Evolutionary conservation across 495 filamentous ascomycete species (phyloP), one percentile per base, ranked within the genome.

Genomic region (Elasticomyces elasticus): DNA sequence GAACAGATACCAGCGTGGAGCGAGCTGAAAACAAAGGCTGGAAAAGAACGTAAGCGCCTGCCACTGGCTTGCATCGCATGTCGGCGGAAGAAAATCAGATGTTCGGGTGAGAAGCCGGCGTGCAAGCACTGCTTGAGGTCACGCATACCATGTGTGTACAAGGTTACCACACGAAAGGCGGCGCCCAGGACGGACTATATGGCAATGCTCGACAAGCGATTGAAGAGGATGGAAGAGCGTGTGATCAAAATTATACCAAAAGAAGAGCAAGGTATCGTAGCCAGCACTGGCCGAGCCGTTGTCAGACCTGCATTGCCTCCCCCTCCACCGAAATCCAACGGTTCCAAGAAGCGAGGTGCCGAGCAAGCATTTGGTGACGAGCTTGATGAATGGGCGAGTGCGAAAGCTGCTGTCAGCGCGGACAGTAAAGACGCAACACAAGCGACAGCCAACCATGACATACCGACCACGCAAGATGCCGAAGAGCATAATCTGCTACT

Each of bases 131-230:
- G 92, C 68, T 78, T 94, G 53, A 78, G 89, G 48, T 95, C 89
- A 51, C 80, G 92, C 37, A 94, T 94, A 62, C 91, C 92, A 5
- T 98, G 92, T 66, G 89, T 97, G n/a, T 98, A 98, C 76, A 97
- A 97, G 64, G 87, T 94, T 42, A 95, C 91, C 0, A 89, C 89
- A 10, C 76, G 92, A 56, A 97, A 96, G 67, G 90, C 89, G 1
- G 89, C 90, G n/a, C 91, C 92, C 33, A 78, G 92, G 52, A 95
- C 91, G 15, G 92, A 97, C 67, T 98, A 97, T 68, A 98, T 97
- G 92, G 91, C 91, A 15, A 98, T 95, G 91, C 69, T 97, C 58
- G 92, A 98, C 68, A 94, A 94, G 68, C 75, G 91, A 42, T 47
- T 73, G 48, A 70, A 69, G 72, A 73, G 89, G 49, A 98, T 98